Evolutionary conservation across 176 grass and related monocot genomes (phyloP), one percentile per base, ranked within the genome.

Genomic region (Cenchrus americanus): DNA sequence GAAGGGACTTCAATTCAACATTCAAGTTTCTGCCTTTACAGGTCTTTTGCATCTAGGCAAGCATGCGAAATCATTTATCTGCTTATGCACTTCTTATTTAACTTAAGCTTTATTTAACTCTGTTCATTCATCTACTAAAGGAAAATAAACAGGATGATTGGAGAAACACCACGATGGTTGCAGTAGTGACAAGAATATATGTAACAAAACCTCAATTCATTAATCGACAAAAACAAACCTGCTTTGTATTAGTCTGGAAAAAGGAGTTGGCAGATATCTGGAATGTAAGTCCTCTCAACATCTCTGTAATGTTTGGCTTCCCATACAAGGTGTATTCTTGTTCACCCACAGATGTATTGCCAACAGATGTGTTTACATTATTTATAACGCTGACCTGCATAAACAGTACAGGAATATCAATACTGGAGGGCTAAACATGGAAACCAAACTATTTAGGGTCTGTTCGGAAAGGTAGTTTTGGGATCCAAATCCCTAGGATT

Each of bases 211-310:
- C 42, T 40, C 22, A 7, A 32, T 73, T 22, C 79, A 85, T 44
- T 42, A 66, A 44, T 75, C 8, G 49, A 43, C 41, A 81, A 30
- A 73, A 82, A 75, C 87, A 66, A 57, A 96, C 96, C 91, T 99
- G 96, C 61, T 96, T 90, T 59, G 91, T 93, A 85, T 99, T 96
- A 73, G 96, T 99, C 69, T 99, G 96, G 85, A 99, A 99, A 87
- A 99, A 96, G 62, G 96, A 99, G 86, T 99, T 99, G 78, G 96
- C 93, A 24, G 96, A 99, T 87, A 96, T 96, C 77, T 99, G 93
- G 78, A 96, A 99, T 44, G 89, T 90, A 89, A 96, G 93, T 84
- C 93, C 96, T 91, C 96, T 96, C 85, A 99, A 86, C 77, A 85
- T 87, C 83, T 99, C 91, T 53, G 88, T 89, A 78, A 99, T 96